phyloP scores from a whole-genome alignment of 495 filamentous ascomycete genomes.

The Neurospora sp. region DNA sequence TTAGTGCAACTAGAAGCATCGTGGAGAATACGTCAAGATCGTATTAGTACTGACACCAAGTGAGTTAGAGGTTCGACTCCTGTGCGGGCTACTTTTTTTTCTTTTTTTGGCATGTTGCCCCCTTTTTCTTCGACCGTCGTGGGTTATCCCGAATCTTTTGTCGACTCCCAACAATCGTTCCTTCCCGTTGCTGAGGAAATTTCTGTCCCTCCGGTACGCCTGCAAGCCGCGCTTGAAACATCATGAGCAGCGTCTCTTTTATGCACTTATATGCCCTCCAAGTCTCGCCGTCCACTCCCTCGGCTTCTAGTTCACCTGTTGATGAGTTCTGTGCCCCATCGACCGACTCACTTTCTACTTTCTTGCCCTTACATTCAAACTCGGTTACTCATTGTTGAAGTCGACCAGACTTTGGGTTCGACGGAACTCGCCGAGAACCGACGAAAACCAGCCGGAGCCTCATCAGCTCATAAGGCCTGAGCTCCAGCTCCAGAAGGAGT shows the following conservation, averaged over 20 bases:
- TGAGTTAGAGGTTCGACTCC: neutral
- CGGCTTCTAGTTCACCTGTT: neutral
- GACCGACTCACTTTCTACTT: no score
- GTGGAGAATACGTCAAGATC: neutral
- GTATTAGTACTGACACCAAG: neutral
- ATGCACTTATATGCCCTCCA: neutral
- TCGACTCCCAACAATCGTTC: neutral
- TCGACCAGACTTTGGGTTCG: neutral
- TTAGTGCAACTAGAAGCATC: accelerated
- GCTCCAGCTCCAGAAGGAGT: neutral
- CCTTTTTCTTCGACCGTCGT: neutral
- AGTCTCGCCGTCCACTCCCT: neutral
- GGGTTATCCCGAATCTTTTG: neutral
- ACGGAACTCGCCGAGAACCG: no score
- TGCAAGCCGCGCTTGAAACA: neutral
- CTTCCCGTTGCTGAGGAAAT: neutral
- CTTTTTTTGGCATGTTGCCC: no score
- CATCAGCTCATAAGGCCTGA: neutral
- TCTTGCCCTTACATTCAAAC: no score
- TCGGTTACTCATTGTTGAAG: no score
- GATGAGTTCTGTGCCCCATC: neutral
- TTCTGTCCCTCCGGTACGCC: neutral
- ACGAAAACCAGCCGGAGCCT: neutral
- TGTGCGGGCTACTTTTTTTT: neutral
- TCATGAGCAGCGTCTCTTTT: neutral